A percentile compares a stretch with the other conserved stretches of the same genome.
These are phyloP conservation scores for Colletotrichum lentis DNA, from an alignment of 2,329 filamentous ascomycete genomes.

Conservation along the genomic window DNA sequence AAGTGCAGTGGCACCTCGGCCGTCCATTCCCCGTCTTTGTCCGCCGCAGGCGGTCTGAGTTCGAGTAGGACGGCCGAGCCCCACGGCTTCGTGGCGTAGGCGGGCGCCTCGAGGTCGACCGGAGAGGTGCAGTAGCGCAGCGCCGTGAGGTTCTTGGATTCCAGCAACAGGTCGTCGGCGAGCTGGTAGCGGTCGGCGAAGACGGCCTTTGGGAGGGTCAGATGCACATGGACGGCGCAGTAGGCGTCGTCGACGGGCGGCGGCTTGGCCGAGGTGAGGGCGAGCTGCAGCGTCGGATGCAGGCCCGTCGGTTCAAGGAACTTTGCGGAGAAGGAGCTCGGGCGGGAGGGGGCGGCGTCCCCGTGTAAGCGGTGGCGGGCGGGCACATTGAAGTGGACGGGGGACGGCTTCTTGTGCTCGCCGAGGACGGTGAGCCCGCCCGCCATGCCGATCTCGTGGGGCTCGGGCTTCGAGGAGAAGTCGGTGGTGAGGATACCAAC, in stretches of 20 bases:
- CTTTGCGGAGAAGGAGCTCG: constrained; percentile 62
- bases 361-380: constrained; percentile 73
- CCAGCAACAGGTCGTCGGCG: constrained; percentile 76
- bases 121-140: constrained; percentile 76
- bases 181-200: constrained; percentile 93
- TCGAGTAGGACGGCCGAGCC: constrained; percentile 81
- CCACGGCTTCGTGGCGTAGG: constrained; percentile 80
- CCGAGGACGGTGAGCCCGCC: constrained; percentile 83
- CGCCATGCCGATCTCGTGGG: constrained; percentile 78
- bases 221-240: constrained; percentile 79
- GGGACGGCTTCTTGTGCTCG: constrained; percentile 74
- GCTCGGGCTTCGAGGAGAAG: constrained; percentile 64
- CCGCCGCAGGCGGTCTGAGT: constrained; percentile 63
- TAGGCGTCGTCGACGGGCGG: constrained; percentile 62
- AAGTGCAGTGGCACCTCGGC: constrained; percentile 83
- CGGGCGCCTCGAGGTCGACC: constrained; percentile 89
- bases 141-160: constrained; percentile 78
- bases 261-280: constrained; percentile 62
- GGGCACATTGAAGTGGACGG: constrained; percentile 84
- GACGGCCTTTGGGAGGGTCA: constrained; percentile 81
- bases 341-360: constrained; percentile 38
- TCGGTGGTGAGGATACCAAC: constrained; percentile 80
- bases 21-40: constrained; percentile 62
- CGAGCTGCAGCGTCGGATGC: constrained; percentile 80
- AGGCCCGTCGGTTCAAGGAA: constrained; percentile 80